Evolutionary conservation across 371 early-diverging fungal species (phyloP).

Genomic region (Mucor circinelloides): DNA sequence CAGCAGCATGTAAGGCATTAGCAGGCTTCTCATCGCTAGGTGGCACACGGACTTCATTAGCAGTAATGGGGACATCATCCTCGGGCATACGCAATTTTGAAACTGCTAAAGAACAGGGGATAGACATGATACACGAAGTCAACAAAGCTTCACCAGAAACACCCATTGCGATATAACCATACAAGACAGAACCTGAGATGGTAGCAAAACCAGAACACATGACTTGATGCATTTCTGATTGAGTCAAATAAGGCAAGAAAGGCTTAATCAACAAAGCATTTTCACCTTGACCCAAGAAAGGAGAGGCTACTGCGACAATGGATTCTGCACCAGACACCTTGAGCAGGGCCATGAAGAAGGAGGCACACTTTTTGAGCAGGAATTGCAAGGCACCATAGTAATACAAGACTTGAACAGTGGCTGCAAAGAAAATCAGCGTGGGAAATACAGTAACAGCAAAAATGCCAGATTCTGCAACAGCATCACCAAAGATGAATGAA

Average conservation of each 20-base stretch:
- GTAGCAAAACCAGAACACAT: conserved; percentile 94
- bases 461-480: conserved; percentile 32
- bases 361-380: conserved; percentile 72
- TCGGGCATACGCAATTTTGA: conserved; percentile 84
- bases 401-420: conserved; percentile 85
- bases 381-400: conserved; percentile 87
- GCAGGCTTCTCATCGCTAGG: conserved; percentile 68
- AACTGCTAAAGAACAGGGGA: conserved; percentile 85
- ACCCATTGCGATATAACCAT: conserved; percentile 72
- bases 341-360: conserved; percentile 70
- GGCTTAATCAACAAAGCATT: conserved; percentile 83
- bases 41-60: conserved; percentile 57
- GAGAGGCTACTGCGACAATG: conserved; percentile 86
- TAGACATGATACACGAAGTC: conserved; percentile 92
- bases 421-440: conserved; percentile 86
- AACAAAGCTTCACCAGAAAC: conserved; percentile 68
- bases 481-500: conserved; percentile 69
- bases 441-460: conserved; percentile 82
- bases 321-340: conserved; percentile 88
- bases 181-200: conserved; percentile 89
- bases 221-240: conserved; percentile 84
- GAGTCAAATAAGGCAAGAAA: conserved; percentile 84
- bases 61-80: conserved; percentile 75
- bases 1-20: conserved; percentile 83
- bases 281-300: conserved; percentile 85